phyloP scores from a whole-genome alignment of 768 basidiomycete genomes.

The Chalciporus piperatus region DNA sequence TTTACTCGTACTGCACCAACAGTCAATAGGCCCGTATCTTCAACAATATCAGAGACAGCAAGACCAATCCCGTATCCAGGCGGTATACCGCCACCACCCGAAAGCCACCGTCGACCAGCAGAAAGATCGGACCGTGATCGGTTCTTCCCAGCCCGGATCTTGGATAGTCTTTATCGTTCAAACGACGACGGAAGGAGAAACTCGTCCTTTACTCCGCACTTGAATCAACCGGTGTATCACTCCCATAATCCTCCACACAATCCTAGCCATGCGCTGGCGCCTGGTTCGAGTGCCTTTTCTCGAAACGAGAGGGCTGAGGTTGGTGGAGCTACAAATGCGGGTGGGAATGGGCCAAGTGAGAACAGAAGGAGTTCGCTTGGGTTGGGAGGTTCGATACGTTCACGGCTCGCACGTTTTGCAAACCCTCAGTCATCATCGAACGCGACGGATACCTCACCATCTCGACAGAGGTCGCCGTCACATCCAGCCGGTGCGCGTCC shows the following conservation, averaged over 20 bases:
- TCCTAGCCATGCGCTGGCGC: background rate
- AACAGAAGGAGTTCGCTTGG: conserved; percentile 18
- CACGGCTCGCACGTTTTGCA: conserved; percentile 24
- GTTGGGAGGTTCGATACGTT: conserved; percentile 27
- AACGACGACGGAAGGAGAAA: conserved; percentile 25
- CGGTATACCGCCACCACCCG: background rate
- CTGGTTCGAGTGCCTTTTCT: background rate
- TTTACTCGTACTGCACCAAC: conserved; percentile 10
- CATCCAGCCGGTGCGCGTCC: conserved; percentile 27
- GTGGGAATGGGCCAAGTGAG: conserved; percentile 10
- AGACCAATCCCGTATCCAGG: conserved; percentile 5
- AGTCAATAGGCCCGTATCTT: conserved; percentile 10
- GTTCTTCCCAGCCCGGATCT: conserved; percentile 20
- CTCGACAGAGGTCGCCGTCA: conserved; percentile 23
- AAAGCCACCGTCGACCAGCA: conserved; percentile 10
- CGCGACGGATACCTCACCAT: conserved; percentile 3
- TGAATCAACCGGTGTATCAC: conserved; percentile 11
- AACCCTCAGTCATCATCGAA: conserved; percentile 16
- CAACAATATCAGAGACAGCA: conserved; percentile 6
- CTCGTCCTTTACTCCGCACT: background rate
- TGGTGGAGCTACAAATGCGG: conserved; percentile 4
- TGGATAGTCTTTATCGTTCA: conserved; percentile 22
- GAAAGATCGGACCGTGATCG: conserved; percentile 26
- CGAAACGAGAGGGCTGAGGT: conserved; percentile 9
- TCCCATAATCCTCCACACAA: conserved; percentile 2